These are phyloP conservation scores for Haematococcus sp. DNA, from an alignment of 139 green algal species.

Conservation along the genomic window DNA sequence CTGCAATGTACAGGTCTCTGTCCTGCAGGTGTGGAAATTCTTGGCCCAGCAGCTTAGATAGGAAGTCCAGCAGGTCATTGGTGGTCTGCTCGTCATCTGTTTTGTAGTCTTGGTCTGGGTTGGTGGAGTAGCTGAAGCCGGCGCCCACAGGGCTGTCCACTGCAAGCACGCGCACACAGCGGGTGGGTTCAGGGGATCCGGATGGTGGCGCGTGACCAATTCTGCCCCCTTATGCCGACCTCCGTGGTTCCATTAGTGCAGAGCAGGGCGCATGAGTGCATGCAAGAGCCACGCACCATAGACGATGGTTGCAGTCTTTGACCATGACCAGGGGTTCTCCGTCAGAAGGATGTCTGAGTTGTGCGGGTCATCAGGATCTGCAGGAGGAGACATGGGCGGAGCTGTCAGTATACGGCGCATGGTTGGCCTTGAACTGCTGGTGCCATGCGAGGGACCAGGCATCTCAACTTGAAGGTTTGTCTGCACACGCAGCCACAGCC, in stretches of 20 bases:
- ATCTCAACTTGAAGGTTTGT: too few species aligned
- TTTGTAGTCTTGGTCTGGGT: slow-evolving; percentile 18
- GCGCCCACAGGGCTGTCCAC: slow-evolving; percentile 53
- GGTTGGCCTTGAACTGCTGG: too few species aligned
- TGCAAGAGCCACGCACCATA: slow-evolving; percentile 29
- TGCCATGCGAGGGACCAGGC: too few species aligned
- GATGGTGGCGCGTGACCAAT: too few species aligned
- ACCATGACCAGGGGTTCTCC: slow-evolving; percentile 54
- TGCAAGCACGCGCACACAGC: too few species aligned
- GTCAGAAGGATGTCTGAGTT: slow-evolving; percentile 14
- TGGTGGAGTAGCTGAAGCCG: slow-evolving; percentile 39
- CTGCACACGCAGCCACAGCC: neutral
- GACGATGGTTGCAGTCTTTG: slow-evolving; percentile 42
- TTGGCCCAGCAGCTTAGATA: slow-evolving; percentile 8
- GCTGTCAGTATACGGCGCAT: too few species aligned
- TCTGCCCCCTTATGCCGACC: too few species aligned
- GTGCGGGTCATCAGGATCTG: neutral
- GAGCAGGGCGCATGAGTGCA: too few species aligned
- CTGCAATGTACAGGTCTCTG: slow-evolving; percentile 36
- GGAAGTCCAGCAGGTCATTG: slow-evolving; percentile 39
- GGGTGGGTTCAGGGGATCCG: too few species aligned
- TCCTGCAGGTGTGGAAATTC: slow-evolving; percentile 24
- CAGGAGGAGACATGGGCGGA: too few species aligned
- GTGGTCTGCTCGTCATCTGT: slow-evolving; percentile 40
- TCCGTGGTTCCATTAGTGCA: too few species aligned